Evolutionary conservation across 2,329 filamentous ascomycete species (phyloP), one percentile per base, ranked within the genome.

Genomic region (Drechslerella coelobrocha): DNA sequence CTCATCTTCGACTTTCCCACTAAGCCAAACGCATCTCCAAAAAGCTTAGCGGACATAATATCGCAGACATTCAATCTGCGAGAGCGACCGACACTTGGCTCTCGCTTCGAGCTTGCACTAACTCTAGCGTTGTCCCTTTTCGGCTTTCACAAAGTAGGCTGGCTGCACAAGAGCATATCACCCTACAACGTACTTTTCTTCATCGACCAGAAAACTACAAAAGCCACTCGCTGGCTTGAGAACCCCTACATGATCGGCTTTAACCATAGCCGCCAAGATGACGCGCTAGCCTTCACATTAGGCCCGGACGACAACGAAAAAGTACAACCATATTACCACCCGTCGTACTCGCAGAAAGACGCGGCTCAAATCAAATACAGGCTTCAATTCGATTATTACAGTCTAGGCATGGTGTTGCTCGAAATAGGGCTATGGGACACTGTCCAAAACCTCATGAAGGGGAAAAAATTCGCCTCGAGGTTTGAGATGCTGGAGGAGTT

Each of bases 111-210:
- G 1, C 54, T 68, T 2, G 62, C 62, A 1, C 26, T 54, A n/a
- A 54, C 47, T n/a, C 31, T 68, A 4, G 62, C 62, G 1, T 19
- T 48, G n/a, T 54, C 62, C 1, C 14, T 68, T 1, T 60, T 53
- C 5, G 55, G 62, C 6, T 60, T 68, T 12, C 62, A 68, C 24
- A 68, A 68, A 54, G 62, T 60, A 6, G 62, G 62, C 19, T 68
- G 62, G 62, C 29, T 68, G 14, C 62, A 68, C 19, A 68, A 68
- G 41, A 60, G 55, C 12, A 59, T 68, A 6, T 60, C 62, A 2
- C 31, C 54, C 3, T 55, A 53, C 19, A 68, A 68, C n/a, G 47
- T 68, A 19, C 37, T 68, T 7, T 24, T 68, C 2, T 59, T 68
- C 21, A 50, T 59, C n/a, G 37, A 50, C 14, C 23, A 12, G 21